phyloP scores from a whole-genome alignment of 768 basidiomycete genomes.

The Collybia nuda region DNA sequence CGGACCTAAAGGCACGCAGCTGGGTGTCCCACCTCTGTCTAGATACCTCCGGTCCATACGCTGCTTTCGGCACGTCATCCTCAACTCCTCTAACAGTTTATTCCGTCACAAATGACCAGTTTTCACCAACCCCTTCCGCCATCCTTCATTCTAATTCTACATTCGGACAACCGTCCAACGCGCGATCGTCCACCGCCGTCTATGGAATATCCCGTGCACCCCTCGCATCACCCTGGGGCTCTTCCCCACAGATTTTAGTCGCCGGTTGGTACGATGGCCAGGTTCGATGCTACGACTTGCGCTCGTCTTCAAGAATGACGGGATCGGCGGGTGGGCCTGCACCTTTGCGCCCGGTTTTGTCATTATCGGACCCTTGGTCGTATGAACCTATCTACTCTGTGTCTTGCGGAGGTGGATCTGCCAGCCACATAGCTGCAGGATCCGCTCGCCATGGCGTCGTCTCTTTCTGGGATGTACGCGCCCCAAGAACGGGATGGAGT shows the following conservation, averaged over 20 bases:
- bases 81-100: conserved; percentile 59
- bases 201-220: conserved; percentile 70
- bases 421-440: conserved; percentile 70
- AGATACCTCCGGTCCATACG: conserved; percentile 53
- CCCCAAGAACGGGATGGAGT: conserved; percentile 64
- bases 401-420: conserved; percentile 69
- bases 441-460: conserved; percentile 76
- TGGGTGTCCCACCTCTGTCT: conserved; percentile 65
- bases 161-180: conserved; percentile 15
- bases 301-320: conserved; percentile 37
- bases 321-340: conserved; percentile 17
- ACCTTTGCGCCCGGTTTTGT: conserved; percentile 56
- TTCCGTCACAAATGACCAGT: conserved; percentile 42
- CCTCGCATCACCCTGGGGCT: conserved; percentile 63
- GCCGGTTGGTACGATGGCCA: conserved; percentile 84
- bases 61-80: conserved; percentile 68
- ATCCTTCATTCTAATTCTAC: conserved; percentile 40
- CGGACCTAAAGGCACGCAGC: conserved; percentile 51
- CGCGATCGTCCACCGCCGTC: conserved; percentile 51
- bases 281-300: conserved; percentile 75
- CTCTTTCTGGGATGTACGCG: conserved; percentile 80
- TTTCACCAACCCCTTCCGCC: conserved; percentile 49
- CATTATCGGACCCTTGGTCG: conserved; percentile 66
- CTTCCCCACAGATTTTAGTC: conserved; percentile 68
- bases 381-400: conserved; percentile 76